Conservation (phyloP, 2,329 filamentous ascomycete species). For the Fusarium nurragi region DNA sequence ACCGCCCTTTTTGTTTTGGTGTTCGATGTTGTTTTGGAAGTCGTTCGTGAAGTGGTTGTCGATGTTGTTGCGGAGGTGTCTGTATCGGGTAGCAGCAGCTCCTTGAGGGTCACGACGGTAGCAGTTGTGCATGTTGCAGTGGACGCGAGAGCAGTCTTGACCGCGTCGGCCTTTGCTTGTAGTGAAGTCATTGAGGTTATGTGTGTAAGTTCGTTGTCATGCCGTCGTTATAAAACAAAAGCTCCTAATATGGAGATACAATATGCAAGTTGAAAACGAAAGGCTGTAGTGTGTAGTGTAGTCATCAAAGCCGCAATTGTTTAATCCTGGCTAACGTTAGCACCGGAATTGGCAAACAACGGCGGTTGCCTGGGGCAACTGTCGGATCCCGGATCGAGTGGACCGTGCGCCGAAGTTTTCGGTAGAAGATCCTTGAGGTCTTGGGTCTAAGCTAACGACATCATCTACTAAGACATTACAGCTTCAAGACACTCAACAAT, state of each 20-base stretch:
- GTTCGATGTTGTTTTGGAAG: constrained; percentile 43
- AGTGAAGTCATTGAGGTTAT: constrained; percentile 55
- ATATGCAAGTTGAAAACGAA: constrained; percentile 38
- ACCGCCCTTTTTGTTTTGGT: constrained; percentile 40
- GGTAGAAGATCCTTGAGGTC: constrained; percentile 29
- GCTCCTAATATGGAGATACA: constrained; percentile 40
- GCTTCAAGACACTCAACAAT: constrained; percentile 20
- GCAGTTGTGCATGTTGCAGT: constrained; percentile 63
- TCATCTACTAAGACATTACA: neutral
- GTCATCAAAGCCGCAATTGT: constrained; percentile 28
- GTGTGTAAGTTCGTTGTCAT: constrained; percentile 47
- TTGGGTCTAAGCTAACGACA: constrained; percentile 11
- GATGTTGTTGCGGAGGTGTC: constrained; percentile 42
- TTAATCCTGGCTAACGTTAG: constrained; percentile 8
- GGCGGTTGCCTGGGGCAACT: constrained; percentile 53
- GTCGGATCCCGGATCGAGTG: constrained; percentile 20
- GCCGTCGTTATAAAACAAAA: constrained; percentile 43
- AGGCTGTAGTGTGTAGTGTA: constrained; percentile 14
- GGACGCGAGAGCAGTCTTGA: constrained; percentile 64
- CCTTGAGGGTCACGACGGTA: constrained; percentile 59
- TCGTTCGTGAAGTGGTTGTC: constrained; percentile 40
- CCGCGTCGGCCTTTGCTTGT: constrained; percentile 57
- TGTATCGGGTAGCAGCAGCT: constrained; percentile 54
- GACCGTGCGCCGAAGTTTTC: constrained; percentile 39
- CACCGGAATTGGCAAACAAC: constrained; percentile 45